Evolutionary conservation across 495 filamentous ascomycete genomes (phyloP).

Genomic region (Aspergillus wentii): DNA sequence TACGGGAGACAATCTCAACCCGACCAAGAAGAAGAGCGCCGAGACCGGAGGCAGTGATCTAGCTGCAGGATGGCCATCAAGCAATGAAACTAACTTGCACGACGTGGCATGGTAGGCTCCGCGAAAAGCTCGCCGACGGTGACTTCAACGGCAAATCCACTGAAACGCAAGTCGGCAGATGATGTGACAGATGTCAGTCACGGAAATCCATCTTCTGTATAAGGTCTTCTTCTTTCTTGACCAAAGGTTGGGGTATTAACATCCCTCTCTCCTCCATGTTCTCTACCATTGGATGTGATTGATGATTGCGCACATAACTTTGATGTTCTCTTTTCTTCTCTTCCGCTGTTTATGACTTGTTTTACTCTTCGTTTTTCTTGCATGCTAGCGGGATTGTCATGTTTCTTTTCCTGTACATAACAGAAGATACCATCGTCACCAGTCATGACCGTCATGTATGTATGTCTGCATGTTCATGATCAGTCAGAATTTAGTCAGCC

Average conservation of each 20-base stretch:
- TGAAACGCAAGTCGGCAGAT: slow-evolving; percentile 31
- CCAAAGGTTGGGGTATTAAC: not conserved
- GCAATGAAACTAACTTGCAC: slow-evolving; percentile 15
- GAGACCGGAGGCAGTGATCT: slow-evolving; percentile 3
- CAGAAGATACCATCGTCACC: slow-evolving; percentile 5
- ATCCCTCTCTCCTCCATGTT: no score
- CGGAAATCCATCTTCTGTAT: no score
- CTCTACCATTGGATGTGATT: no score
- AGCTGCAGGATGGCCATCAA: slow-evolving; percentile 8
- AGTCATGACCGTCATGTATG: slow-evolving; percentile 2
- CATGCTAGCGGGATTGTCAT: slow-evolving; percentile 5
- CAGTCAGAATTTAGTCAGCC: no score
- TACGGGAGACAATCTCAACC: slow-evolving; percentile 19
- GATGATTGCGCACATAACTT: not conserved
- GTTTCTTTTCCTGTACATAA: slow-evolving; percentile 9
- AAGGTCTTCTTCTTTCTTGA: no score
- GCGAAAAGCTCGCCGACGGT: slow-evolving; percentile 8
- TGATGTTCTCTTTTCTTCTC: not conserved
- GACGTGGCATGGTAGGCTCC: slow-evolving; percentile 26
- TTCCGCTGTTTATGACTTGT: not conserved
- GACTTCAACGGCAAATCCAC: slow-evolving; percentile 16
- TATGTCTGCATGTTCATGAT: not conserved
- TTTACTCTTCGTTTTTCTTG: slow-evolving; percentile 2
- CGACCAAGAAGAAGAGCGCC: slow-evolving; percentile 1
- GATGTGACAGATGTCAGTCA: slow-evolving; percentile 5